A percentile compares a stretch with the other conserved stretches of the same genome.
These are phyloP conservation scores for Moelleriella libera DNA, from an alignment of 2,329 filamentous ascomycete species.

Conservation along the genomic window DNA sequence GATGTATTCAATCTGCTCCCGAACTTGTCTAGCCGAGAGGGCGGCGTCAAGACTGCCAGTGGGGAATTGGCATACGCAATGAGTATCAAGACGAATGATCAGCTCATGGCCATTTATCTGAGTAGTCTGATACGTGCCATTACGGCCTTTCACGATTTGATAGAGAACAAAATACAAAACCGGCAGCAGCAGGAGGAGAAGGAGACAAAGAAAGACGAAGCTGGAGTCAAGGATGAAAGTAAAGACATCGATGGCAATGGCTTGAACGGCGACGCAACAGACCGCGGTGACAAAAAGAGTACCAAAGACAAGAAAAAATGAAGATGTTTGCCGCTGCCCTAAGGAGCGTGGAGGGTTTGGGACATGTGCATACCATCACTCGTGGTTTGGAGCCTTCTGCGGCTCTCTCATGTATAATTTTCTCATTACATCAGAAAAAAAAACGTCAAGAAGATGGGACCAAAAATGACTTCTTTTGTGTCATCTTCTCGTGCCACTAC, in stretches of 20 bases:
- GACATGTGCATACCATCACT: too few species aligned
- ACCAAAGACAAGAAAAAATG: conserved; percentile 39
- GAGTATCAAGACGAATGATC: conserved; percentile 98
- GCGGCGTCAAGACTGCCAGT: conserved; percentile 50
- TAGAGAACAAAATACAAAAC: conserved; percentile 99
- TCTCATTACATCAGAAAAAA: not conserved
- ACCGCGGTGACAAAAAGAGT: conserved; percentile 35
- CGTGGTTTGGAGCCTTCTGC: not conserved
- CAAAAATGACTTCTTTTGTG: too few species aligned
- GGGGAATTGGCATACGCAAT: conserved; percentile 88
- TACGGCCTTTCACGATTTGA: conserved; percentile 96
- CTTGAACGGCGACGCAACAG: conserved; percentile 33
- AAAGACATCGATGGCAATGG: conserved; percentile 32
- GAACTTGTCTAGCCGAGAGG: conserved; percentile 77
- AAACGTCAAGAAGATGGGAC: not conserved
- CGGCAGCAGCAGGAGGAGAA: conserved; percentile 93
- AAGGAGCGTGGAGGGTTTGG: not conserved
- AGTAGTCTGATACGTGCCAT: conserved; percentile 95
- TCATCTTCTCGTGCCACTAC: too few species aligned
- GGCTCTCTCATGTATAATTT: not conserved
- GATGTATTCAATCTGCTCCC: conserved; percentile 98
- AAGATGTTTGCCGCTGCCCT: not conserved
- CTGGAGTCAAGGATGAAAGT: conserved; percentile 43
- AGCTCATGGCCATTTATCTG: conserved; percentile 96
- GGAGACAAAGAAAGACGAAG: conserved; percentile 68